Evolutionary conservation across 2,329 filamentous ascomycete genomes (phyloP).

Genomic region (Trichoderma sp.): DNA sequence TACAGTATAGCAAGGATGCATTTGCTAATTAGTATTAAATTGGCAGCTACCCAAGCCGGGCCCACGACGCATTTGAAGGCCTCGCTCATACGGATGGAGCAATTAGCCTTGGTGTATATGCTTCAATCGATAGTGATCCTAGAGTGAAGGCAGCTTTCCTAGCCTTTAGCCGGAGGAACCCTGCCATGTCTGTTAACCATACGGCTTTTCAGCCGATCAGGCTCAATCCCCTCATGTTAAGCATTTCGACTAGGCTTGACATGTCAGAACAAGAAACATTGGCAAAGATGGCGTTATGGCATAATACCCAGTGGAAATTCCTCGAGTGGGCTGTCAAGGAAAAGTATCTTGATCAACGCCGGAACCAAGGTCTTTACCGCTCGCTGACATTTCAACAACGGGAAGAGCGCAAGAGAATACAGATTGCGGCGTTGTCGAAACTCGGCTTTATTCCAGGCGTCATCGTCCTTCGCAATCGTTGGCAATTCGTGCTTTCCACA

Average conservation of each 20-base stretch:
- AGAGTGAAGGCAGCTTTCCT: too few species aligned
- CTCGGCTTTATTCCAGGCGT: not conserved
- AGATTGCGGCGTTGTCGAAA: not conserved
- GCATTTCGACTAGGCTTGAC: not conserved
- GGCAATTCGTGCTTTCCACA: not conserved
- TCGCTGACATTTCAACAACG: too few species aligned
- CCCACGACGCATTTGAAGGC: too few species aligned
- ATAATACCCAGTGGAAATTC: not conserved
- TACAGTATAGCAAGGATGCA: not conserved
- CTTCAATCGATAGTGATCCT: too few species aligned
- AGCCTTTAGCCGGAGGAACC: too few species aligned
- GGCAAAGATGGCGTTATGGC: not conserved
- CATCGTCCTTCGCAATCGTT: not conserved
- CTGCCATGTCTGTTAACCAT: too few species aligned
- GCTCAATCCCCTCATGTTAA: not conserved
- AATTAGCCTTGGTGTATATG: too few species aligned
- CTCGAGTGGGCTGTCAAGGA: not conserved
- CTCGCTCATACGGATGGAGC: too few species aligned
- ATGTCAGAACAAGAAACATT: not conserved
- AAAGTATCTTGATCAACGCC: not conserved
- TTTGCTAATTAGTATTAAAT: not conserved
- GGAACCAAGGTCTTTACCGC: not conserved
- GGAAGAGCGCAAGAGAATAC: too few species aligned
- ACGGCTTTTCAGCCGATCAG: too few species aligned
- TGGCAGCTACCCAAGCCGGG: too few species aligned